These are phyloP conservation scores for Aspergillus niger DNA, from an alignment of 2,329 filamentous ascomycete species.

Conservation along the genomic window DNA sequence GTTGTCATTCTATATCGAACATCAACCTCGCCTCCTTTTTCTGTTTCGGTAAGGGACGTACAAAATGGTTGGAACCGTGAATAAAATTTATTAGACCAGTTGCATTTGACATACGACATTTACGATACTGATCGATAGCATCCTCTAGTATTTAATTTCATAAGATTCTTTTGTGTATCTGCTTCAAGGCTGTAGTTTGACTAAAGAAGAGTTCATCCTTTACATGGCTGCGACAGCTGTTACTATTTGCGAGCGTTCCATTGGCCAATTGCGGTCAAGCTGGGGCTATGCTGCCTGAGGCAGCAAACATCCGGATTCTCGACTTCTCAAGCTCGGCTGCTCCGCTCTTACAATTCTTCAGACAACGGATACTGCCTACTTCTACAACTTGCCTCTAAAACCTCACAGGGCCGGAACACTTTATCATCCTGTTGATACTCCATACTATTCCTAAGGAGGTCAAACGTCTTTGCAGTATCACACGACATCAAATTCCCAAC, in stretches of 20 bases:
- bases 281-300: background rate
- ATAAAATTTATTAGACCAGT: slow-evolving; percentile 17
- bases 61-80: slow-evolving; percentile 11
- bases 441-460: background rate
- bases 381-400: background rate
- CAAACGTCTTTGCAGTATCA: background rate
- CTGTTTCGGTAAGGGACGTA: background rate
- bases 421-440: background rate
- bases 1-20: slow-evolving; percentile 26
- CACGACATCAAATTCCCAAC: background rate
- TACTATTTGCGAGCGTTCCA: slow-evolving; percentile 7
- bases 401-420: background rate
- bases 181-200: background rate
- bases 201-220: too few relatives aligned
- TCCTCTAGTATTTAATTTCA: slow-evolving; percentile 12
- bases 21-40: slow-evolving; percentile 10
- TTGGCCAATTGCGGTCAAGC: slow-evolving; percentile 2
- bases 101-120: slow-evolving; percentile 16
- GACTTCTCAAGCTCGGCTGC: background rate
- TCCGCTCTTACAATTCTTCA: background rate
- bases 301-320: background rate
- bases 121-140: slow-evolving; percentile 17
- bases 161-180: slow-evolving; percentile 3
- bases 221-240: background rate
- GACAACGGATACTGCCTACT: background rate